A percentile compares a stretch with the other conserved stretches of the same genome.
Conservation (phyloP, 2,329 filamentous ascomycete genomes). For the Aspergillus quadrilineatus region DNA sequence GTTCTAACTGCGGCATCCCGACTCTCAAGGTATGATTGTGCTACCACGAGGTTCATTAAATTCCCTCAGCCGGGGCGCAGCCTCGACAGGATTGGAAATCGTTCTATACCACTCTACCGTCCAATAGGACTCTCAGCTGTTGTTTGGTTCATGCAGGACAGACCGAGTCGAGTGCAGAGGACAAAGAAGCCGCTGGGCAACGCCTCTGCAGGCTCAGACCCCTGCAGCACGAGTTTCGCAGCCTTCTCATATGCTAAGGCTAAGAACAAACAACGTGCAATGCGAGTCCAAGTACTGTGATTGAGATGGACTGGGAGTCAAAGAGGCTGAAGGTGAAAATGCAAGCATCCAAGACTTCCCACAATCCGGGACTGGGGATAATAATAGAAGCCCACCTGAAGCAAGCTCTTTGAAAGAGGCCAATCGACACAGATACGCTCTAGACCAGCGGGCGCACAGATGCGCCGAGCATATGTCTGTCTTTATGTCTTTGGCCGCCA, state of each 20-base stretch:
- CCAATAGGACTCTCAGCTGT: not conserved
- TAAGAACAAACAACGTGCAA: not conserved
- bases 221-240: constrained; percentile 1
- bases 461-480: constrained; percentile 9
- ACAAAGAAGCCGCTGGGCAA: constrained; percentile 6
- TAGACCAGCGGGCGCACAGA: not conserved
- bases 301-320: not conserved
- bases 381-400: constrained; percentile 10
- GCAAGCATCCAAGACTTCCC: not conserved
- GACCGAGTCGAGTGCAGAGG: not conserved
- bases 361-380: constrained; percentile 9
- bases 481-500: constrained; percentile 21
- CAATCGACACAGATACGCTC: not conserved
- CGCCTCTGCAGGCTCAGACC: not conserved
- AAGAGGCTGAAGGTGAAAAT: constrained; percentile 13
- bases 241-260: constrained; percentile 1
- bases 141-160: constrained; percentile 1
- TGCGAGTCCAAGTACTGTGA: not conserved
- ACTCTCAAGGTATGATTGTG: not conserved
- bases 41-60: not conserved
- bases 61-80: constrained; percentile 4
- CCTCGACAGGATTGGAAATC: not conserved
- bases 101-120: not conserved
- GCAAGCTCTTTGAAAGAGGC: not conserved
- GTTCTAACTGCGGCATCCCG: not conserved